Percentiles rank a stretch among this genome's conserved stretches.
Evolutionary conservation across 2,329 filamentous ascomycete species (phyloP).

Genomic region (Didymosphaeria variabile): DNA sequence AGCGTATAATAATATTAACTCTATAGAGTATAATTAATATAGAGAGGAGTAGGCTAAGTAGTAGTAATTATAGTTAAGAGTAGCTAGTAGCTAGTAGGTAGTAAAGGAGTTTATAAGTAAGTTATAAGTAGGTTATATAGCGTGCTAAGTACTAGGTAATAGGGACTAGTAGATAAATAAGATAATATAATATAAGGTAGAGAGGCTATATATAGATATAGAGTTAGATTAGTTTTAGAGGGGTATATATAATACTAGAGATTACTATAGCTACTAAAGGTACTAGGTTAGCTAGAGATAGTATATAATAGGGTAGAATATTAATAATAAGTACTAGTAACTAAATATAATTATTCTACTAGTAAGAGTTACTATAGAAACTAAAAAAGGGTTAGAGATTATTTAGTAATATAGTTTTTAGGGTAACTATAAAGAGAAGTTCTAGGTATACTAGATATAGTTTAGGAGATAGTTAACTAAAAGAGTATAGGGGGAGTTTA

Average conservation of each 20-base stretch:
- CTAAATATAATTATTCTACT: neutral
- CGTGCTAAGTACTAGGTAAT: neutral
- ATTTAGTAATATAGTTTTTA: neutral
- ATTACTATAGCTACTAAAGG: neutral
- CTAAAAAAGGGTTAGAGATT: constrained; percentile 2
- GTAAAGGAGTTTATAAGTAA: neutral
- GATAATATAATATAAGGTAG: neutral
- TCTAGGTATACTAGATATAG: constrained; percentile 5
- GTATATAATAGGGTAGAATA: constrained; percentile 1
- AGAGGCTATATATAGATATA: no score
- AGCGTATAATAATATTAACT: neutral
- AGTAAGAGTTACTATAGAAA: neutral
- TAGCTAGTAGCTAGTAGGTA: neutral
- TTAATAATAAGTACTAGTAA: neutral
- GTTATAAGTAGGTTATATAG: neutral
- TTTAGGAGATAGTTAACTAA: no score
- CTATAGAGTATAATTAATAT: constrained; percentile 1
- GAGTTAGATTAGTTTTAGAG: neutral
- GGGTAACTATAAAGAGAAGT: neutral
- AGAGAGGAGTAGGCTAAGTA: neutral
- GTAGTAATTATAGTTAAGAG: neutral
- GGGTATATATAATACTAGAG: neutral
- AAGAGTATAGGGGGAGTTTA: no score
- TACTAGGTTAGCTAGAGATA: neutral
- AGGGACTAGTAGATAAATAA: neutral